Base-by-base conservation (phyloP, 495 filamentous ascomycete species). In the Annulohypoxylon stygium region DNA sequence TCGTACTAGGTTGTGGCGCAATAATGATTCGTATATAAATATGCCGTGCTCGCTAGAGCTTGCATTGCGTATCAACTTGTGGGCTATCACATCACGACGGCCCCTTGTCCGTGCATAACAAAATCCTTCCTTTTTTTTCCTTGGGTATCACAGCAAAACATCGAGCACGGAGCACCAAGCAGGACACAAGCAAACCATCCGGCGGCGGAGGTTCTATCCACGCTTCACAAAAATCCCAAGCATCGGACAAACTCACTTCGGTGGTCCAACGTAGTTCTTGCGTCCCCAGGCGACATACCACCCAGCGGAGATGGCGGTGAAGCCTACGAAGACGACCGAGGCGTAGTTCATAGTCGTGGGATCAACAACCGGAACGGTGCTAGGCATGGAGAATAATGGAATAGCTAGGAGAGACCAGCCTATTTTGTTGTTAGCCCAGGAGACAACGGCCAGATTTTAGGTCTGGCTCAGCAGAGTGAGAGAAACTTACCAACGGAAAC, bases 201-300 rank as follows among this genome's bases (percentile, higher is more conserved):
- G 8, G 53, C 54, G 45, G 18, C 43, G 58, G 20, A 37, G 23
- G 23, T 9, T 18, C 23, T 26, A 58, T 37, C 62, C 48, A 67
- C 39, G 51, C 63, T 61, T 16, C 10, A 65, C 50, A 43, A 14
- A 12, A 3, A 54, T 54, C n/a, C 36, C 18, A 61, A 45, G 57
- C 1, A 20, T 55, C 37, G 12, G 59, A 60, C 55, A 67, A 57
- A 30, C 30, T 73, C 71, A 76, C 14, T 78, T 80, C 4, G 90
- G 90, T 0, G 92, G 92, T 0, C 92, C 92, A 9, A 81, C 85
- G 76, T 93, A 93, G 71, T 90, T 84, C 78, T 90, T 90, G 66
- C 89, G 86, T 39, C 91, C 91, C 83, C 91, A 84, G 9, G 70
- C 78, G 16, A 78, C 20, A 66, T 86, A 86, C 82, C 82, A 85